Evolutionary conservation across 371 early-diverging fungal species (phyloP), one percentile per base, ranked within the genome.

Genomic region (Mucor saturninus): DNA sequence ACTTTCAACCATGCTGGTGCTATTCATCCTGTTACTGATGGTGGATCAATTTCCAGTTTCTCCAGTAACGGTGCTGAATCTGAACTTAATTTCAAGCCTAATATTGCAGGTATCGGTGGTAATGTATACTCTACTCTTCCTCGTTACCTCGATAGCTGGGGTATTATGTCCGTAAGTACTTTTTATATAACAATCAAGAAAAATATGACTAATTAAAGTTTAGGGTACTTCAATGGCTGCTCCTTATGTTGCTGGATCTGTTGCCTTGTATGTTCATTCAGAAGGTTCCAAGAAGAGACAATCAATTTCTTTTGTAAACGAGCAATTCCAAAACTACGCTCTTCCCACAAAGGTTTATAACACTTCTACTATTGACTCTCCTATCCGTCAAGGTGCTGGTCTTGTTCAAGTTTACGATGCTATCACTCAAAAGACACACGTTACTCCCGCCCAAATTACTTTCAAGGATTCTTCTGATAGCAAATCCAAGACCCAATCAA

Each of bases 241-340:
- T 51, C 91, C 92, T 7, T 91, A 91, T 57, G 75, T 86, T 42
- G 78, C 91, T 43, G 92, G 92, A 43, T 71, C 81, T 37, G 79
- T 83, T 50, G 92, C 92, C 32, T 74, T 91, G 61, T 80, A 75
- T 49, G 62, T 83, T 42, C 71, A 85, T 49, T 59, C 78, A 35
- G 31, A 57, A 26, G 70, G 70, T 32, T 43, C 45, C 35, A 76
- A 70, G 56, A 68, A 69, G 21, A 62, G 59, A 39, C 66, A 77
- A 13, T 28, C 56, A 8, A 53, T 71, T 31, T 5, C 28, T 10
- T 68, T 45, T 46, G 64, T 76, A 31, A 52, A 62, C 42, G 72
- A 71, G 49, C 68, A 75, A 48, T 72, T 81, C 64, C 75, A 79
- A 71, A 91, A 87, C 76, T 76, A 75, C 35, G 87, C 83, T n/a